Evolutionary conservation across 2,329 filamentous ascomycete genomes (phyloP).

Genomic region (Diaporthe australafricana): DNA sequence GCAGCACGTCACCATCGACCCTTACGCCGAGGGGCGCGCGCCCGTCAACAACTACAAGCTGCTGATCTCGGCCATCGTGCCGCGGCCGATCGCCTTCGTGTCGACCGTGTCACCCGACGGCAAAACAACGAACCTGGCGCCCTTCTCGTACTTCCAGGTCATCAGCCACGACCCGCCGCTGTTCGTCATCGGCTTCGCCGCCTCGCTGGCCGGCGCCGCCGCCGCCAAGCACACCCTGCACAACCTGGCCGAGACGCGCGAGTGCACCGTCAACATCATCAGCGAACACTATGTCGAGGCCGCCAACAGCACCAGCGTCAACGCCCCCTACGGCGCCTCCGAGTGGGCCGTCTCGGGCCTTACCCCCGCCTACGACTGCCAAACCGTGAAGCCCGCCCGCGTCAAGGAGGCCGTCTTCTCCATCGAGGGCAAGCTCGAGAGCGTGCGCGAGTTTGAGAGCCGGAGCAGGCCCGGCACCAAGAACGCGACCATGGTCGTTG

Average conservation of each 20-base stretch:
- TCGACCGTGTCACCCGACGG: conserved; percentile 71
- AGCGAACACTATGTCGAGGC: conserved; percentile 87
- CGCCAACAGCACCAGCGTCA: conserved; percentile 83
- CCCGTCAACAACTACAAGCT: conserved; percentile 88
- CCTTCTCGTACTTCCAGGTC: conserved; percentile 86
- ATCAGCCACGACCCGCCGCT: conserved; percentile 86
- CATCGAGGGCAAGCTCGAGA: conserved; percentile 83
- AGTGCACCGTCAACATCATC: conserved; percentile 90
- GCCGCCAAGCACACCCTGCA: conserved; percentile 80
- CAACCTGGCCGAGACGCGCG: conserved; percentile 76
- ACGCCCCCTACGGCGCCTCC: conserved; percentile 79
- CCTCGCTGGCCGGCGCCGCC: conserved; percentile 60
- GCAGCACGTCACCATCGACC: conserved; percentile 82
- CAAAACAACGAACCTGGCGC: conserved; percentile 77
- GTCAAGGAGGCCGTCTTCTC: conserved; percentile 87
- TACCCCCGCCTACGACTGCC: conserved; percentile 73
- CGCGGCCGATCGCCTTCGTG: conserved; percentile 80
- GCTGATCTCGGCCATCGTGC: conserved; percentile 84
- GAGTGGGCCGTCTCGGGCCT: conserved; percentile 87
- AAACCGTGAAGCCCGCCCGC: conserved; percentile 75
- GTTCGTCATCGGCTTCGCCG: conserved; percentile 70
- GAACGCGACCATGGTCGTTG: conserved; percentile 78
- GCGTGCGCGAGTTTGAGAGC: conserved; percentile 82
- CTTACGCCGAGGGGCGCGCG: conserved; percentile 77
- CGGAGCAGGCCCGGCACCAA: conserved; percentile 77